phyloP scores from a whole-genome alignment of 805 yeast species.

The Wickerhamiella qilinensis region DNA sequence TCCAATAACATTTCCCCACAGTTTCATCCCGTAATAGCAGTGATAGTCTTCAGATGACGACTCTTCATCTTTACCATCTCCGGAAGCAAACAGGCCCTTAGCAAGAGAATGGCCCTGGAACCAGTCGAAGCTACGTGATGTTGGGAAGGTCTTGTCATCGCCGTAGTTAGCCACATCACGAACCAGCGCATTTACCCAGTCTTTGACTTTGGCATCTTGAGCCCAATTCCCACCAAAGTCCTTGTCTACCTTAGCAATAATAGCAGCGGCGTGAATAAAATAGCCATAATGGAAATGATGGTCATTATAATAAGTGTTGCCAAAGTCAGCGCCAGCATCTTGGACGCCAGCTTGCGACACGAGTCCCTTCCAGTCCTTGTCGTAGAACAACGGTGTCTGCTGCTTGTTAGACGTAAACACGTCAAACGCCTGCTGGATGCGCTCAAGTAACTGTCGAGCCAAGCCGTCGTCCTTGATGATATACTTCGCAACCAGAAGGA shows the following conservation, averaged over 20 bases:
- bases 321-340: slow-evolving; percentile 47
- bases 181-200: slow-evolving; percentile 44
- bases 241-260: slow-evolving; percentile 50
- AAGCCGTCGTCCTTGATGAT: slow-evolving; percentile 41
- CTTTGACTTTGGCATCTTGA: slow-evolving; percentile 27
- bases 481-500: slow-evolving; percentile 54
- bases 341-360: slow-evolving; percentile 18
- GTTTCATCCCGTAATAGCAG: slow-evolving; percentile 49
- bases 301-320: slow-evolving; percentile 65
- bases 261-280: slow-evolving; percentile 68
- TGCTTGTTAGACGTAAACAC: slow-evolving; percentile 59
- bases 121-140: slow-evolving; percentile 53
- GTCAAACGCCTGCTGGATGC: slow-evolving; percentile 50
- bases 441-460: slow-evolving; percentile 35
- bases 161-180: slow-evolving; percentile 48
- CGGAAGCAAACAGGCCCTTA: slow-evolving; percentile 42
- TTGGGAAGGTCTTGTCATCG: slow-evolving; percentile 43
- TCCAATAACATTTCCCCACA: slow-evolving; percentile 48
- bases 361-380: slow-evolving; percentile 39
- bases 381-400: slow-evolving; percentile 59
- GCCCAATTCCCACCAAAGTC: slow-evolving; percentile 34
- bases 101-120: slow-evolving; percentile 66
- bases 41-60: slow-evolving; percentile 58
- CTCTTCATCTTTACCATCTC: slow-evolving; percentile 60
- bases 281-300: slow-evolving; percentile 84